These are phyloP conservation scores for Penicillium sp. DNA, from an alignment of 2,329 filamentous ascomycete genomes.

Conservation along the genomic window DNA sequence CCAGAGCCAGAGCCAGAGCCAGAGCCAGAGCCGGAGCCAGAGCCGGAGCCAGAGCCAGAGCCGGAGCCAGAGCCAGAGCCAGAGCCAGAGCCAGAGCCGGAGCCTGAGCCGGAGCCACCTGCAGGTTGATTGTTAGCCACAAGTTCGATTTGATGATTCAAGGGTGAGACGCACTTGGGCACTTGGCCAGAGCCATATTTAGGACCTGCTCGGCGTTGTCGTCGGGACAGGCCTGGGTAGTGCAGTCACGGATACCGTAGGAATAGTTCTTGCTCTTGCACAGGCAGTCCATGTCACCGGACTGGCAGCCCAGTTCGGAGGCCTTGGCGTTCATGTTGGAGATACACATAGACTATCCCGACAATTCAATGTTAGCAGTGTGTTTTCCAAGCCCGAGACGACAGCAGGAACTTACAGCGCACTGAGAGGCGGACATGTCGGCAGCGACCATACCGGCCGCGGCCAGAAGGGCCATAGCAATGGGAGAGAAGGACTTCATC, in stretches of 20 bases:
- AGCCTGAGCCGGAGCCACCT: slow-evolving; percentile 16
- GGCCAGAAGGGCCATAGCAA: slow-evolving; percentile 32
- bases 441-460: slow-evolving; percentile 24
- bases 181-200: slow-evolving; percentile 35
- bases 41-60: slow-evolving; percentile 13
- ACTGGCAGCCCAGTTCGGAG: slow-evolving; percentile 39
- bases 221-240: slow-evolving; percentile 42
- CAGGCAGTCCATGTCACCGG: slow-evolving; percentile 39
- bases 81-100: slow-evolving; percentile 11
- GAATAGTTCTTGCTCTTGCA: slow-evolving; percentile 43
- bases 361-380: slow-evolving; percentile 13
- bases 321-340: slow-evolving; percentile 45
- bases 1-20: slow-evolving; percentile 2
- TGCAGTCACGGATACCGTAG: slow-evolving; percentile 49
- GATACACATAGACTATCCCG: slow-evolving; percentile 44
- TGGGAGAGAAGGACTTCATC: slow-evolving; percentile 34
- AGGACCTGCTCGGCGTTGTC: slow-evolving; percentile 36
- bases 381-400: neutral
- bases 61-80: slow-evolving; percentile 14
- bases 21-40: slow-evolving; percentile 9
- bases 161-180: slow-evolving; percentile 27
- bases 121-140: slow-evolving; percentile 7
- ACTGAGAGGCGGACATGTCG: slow-evolving; percentile 27
- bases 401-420: slow-evolving; percentile 27
- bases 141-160: neutral